Percentiles rank a stretch among this genome's conserved stretches.
These are phyloP conservation scores for Austropuccinia psidii DNA, from an alignment of 1,284 basidiomycete genomes.

Conservation along the genomic window DNA sequence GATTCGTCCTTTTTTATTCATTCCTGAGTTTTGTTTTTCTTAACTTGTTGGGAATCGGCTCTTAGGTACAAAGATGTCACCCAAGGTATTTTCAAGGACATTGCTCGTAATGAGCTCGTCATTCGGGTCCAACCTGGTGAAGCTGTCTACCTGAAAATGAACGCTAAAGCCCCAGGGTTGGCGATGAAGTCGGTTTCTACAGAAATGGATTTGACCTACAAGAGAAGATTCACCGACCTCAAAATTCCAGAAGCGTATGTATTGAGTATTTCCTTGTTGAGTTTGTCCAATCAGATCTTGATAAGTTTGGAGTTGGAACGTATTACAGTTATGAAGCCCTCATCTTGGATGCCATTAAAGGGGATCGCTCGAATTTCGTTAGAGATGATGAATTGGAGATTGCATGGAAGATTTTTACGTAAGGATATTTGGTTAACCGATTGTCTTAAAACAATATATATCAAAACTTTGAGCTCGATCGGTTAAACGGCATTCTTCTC, in stretches of 20 bases:
- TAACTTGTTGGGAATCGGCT: neutral
- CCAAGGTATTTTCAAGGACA: slow-evolving; percentile 88
- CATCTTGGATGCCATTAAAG: slow-evolving; percentile 78
- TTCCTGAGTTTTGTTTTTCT: neutral
- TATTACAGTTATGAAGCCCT: slow-evolving; percentile 62
- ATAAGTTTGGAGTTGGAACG: neutral
- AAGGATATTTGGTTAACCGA: neutral
- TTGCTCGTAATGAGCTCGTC: slow-evolving; percentile 87
- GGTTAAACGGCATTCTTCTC: too few species aligned
- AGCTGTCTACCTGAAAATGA: slow-evolving; percentile 89
- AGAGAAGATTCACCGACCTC: slow-evolving; percentile 76
- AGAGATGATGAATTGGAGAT: slow-evolving; percentile 88
- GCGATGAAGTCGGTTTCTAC: slow-evolving; percentile 79
- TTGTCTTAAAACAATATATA: neutral
- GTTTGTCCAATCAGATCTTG: neutral
- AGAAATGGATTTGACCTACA: slow-evolving; percentile 96
- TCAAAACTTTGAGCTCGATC: neutral
- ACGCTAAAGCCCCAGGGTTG: slow-evolving; percentile 84
- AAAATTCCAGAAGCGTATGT: slow-evolving; percentile 78
- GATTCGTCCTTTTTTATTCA: neutral
- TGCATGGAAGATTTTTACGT: slow-evolving; percentile 65
- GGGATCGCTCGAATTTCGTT: slow-evolving; percentile 86
- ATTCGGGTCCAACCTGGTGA: slow-evolving; percentile 90
- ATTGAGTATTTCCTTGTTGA: neutral
- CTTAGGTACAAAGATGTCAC: slow-evolving; percentile 78